Percentiles rank a stretch among this genome's conserved stretches.
phyloP scores from a whole-genome alignment of 73 alveolate genomes.

The Paramecium octaurelia region DNA sequence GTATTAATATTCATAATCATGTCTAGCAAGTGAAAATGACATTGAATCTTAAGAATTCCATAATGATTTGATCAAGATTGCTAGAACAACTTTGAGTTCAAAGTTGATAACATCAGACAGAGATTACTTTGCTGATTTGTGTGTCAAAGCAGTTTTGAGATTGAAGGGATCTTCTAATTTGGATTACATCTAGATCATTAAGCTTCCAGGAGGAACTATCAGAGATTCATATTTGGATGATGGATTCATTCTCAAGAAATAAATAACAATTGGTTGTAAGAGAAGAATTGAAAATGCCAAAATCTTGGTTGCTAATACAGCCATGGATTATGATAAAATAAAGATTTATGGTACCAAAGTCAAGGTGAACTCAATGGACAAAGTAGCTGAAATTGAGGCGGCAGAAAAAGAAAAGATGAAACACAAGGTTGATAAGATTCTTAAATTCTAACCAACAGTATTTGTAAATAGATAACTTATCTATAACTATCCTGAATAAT shows the following conservation, averaged over 20 bases:
- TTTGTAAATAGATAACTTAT: slow-evolving; percentile 97
- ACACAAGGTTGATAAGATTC: slow-evolving; percentile 90
- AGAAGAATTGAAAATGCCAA: slow-evolving; percentile 84
- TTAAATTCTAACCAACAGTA: slow-evolving; percentile 91
- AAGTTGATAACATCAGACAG: slow-evolving; percentile 89
- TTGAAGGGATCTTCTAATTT: slow-evolving; percentile 86
- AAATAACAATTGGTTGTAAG: slow-evolving; percentile 93
- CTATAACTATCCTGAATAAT: slow-evolving; percentile 97
- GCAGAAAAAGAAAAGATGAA: slow-evolving; percentile 98
- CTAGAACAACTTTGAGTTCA: slow-evolving; percentile 95
- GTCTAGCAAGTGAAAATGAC: slow-evolving; percentile 74
- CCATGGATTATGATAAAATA: slow-evolving; percentile 97
- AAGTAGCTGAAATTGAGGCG: slow-evolving; percentile 92
- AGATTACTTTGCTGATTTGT: slow-evolving; percentile 92
- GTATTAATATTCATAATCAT: neutral
- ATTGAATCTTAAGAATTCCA: slow-evolving; percentile 76
- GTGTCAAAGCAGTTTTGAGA: slow-evolving; percentile 97
- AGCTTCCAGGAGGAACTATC: slow-evolving; percentile 95
- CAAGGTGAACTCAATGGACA: slow-evolving; percentile 91
- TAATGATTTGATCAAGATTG: slow-evolving; percentile 90
- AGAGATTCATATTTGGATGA: slow-evolving; percentile 94
- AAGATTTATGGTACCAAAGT: slow-evolving; percentile 97
- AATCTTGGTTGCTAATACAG: slow-evolving; percentile 90
- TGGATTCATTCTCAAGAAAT: slow-evolving; percentile 94
- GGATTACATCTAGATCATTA: slow-evolving; percentile 89